These are phyloP conservation scores for Aureococcus anophagefferens DNA, from an alignment of 108 stramenopile species.

Conservation along the genomic window DNA sequence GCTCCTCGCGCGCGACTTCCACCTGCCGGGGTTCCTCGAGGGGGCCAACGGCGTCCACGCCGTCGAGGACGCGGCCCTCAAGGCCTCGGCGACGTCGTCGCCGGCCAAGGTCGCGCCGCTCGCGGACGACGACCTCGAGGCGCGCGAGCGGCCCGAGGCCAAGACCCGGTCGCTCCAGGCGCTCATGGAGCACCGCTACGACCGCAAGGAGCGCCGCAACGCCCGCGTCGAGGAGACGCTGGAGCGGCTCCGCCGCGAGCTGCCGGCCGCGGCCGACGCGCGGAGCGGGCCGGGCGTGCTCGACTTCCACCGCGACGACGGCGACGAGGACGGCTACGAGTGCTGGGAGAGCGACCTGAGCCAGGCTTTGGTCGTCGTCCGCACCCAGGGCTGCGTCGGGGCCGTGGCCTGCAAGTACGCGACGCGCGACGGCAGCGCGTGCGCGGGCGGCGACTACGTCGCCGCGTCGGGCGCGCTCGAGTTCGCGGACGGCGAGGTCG, in stretches of 20 bases:
- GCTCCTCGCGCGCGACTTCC: not conserved
- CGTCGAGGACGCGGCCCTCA: too few species aligned
- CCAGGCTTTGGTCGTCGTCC: not conserved
- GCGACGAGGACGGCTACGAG: not conserved
- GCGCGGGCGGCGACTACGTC: constrained; percentile 9
- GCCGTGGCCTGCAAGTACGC: constrained; percentile 3
- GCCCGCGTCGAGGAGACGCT: too few species aligned
- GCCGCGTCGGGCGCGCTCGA: constrained; percentile 8
- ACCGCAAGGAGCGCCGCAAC: too few species aligned
- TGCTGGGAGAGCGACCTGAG: constrained; percentile 1
- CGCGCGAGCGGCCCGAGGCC: too few species aligned
- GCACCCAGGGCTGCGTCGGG: constrained; percentile 1
- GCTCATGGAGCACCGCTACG: too few species aligned
- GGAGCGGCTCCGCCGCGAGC: too few species aligned
- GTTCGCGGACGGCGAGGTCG: constrained; percentile 18
- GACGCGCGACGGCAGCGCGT: constrained; percentile 8
- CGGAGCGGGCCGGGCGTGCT: too few species aligned
- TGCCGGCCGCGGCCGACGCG: too few species aligned
- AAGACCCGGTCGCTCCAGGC: too few species aligned
- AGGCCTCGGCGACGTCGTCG: too few species aligned
- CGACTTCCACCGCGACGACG: not conserved
- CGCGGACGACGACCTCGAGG: too few species aligned
- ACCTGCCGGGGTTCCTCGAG: not conserved
- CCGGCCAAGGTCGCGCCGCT: too few species aligned
- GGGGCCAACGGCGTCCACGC: not conserved